These are phyloP conservation scores for Musa balbisiana DNA, from an alignment of 202 grass and related monocot genomes.

Conservation along the genomic window DNA sequence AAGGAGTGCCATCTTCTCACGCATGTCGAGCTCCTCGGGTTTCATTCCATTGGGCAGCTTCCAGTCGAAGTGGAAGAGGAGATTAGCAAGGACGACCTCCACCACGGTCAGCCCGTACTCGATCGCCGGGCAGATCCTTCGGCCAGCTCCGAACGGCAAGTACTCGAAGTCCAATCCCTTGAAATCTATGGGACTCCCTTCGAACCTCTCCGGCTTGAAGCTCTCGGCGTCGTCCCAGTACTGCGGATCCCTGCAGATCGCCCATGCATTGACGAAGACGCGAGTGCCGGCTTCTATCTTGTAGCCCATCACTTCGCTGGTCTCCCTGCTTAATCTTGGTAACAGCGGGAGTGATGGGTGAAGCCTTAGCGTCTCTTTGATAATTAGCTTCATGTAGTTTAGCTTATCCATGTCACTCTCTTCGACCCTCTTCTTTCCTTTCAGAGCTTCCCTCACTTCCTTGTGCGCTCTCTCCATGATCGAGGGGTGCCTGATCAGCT, in stretches of 20 bases:
- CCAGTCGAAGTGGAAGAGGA: conserved; percentile 13
- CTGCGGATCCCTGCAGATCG: conserved; percentile 3
- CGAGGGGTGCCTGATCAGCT: conserved; percentile 10
- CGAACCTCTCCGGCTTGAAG: conserved; percentile 12
- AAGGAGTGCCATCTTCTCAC: neutral
- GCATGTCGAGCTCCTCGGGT: neutral
- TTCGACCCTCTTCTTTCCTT: neutral
- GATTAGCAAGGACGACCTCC: conserved; percentile 1
- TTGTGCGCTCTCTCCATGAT: conserved; percentile 6
- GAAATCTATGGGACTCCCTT: neutral
- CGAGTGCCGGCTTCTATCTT: conserved; percentile 5
- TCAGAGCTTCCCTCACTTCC: conserved; percentile 7
- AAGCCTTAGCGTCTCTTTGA: conserved; percentile 23
- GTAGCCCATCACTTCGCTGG: neutral
- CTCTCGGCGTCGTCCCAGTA: conserved; percentile 5
- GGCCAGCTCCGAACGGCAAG: conserved; percentile 15
- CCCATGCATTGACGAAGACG: conserved; percentile 13
- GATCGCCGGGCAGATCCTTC: conserved; percentile 15
- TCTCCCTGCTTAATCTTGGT: neutral
- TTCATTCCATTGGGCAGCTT: conserved; percentile 9
- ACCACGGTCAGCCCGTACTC: neutral
- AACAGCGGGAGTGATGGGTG: conserved; percentile 5
- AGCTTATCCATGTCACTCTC: conserved; percentile 2
- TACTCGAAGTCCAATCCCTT: conserved; percentile 15
- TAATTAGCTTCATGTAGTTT: conserved; percentile 9